Evolutionary conservation across 805 yeast genomes (phyloP).

Genomic region (Nakazawaea laoshanensis): DNA sequence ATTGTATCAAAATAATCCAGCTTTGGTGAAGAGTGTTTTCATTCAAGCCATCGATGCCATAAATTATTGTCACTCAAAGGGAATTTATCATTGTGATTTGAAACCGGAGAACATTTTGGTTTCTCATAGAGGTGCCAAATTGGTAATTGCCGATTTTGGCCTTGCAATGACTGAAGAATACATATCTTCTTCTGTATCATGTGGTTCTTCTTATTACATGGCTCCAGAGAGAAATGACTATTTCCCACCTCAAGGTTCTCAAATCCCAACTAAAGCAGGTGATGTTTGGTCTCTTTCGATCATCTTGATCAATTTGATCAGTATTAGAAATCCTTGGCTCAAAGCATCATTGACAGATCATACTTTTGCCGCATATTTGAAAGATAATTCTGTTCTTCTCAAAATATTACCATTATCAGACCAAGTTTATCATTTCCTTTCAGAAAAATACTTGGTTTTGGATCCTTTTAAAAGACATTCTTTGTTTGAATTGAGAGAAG

Average conservation of each 20-base stretch:
- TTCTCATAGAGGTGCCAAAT: slow-evolving; percentile 41
- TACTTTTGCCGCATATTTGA: slow-evolving; percentile 57
- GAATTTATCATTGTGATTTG: slow-evolving; percentile 88
- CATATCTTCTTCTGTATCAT: slow-evolving; percentile 63
- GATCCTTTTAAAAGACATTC: slow-evolving; percentile 41
- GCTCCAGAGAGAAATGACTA: slow-evolving; percentile 64
- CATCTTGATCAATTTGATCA: slow-evolving; percentile 68
- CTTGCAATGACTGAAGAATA: slow-evolving; percentile 56
- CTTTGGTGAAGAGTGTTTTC: slow-evolving; percentile 47
- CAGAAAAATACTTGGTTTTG: slow-evolving; percentile 30
- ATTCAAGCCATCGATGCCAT: slow-evolving; percentile 78
- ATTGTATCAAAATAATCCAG: slow-evolving; percentile 46
- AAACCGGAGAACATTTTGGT: slow-evolving; percentile 92
- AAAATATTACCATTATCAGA: slow-evolving; percentile 67
- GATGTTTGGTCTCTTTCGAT: slow-evolving; percentile 87
- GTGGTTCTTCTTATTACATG: slow-evolving; percentile 89
- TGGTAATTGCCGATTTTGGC: slow-evolving; percentile 83
- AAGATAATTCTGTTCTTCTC: slow-evolving; percentile 44
- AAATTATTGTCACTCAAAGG: slow-evolving; percentile 70
- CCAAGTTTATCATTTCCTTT: slow-evolving; percentile 47
- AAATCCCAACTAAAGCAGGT: slow-evolving; percentile 62
- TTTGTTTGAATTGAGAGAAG: slow-evolving; percentile 29
- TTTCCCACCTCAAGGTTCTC: slow-evolving; percentile 12
- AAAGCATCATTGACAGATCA: slow-evolving; percentile 61
- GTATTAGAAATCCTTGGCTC: slow-evolving; percentile 88